Percentiles rank a stretch among this genome's conserved stretches.
Evolutionary conservation across 768 basidiomycete species (phyloP).

Genomic region (Zangia roseola): DNA sequence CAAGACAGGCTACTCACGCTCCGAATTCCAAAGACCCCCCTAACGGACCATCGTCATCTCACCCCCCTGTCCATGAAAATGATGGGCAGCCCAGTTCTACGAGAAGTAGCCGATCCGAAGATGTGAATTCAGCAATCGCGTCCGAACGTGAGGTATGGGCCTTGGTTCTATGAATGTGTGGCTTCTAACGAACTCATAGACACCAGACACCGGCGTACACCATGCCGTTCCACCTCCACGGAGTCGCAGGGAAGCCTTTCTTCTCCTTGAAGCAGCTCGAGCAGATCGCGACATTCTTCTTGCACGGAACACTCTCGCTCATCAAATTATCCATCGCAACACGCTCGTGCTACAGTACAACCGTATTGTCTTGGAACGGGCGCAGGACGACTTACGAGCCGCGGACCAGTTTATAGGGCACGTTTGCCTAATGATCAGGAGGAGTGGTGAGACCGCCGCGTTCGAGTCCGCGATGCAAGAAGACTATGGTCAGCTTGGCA

Average conservation of each 20-base stretch:
- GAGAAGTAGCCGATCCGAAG: no score
- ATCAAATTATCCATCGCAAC: background rate
- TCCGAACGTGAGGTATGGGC: no score
- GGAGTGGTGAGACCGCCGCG: background rate
- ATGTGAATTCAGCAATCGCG: no score
- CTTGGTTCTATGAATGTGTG: no score
- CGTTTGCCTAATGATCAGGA: background rate
- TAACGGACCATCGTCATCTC: no score
- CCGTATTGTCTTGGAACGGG: no score
- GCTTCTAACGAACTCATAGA: no score
- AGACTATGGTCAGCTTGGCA: background rate
- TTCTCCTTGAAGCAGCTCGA: background rate
- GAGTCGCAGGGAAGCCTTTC: background rate
- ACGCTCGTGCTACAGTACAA: background rate
- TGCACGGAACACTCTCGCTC: background rate
- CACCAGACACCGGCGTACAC: no score
- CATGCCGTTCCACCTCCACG: background rate
- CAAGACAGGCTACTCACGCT: no score
- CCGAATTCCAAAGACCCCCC: no score
- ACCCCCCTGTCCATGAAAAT: no score
- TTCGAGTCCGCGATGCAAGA: slow-evolving; percentile 5
- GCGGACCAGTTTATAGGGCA: background rate
- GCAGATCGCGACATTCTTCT: background rate
- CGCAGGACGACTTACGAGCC: background rate
- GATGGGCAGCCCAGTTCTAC: no score